A percentile compares a stretch with the other conserved stretches of the same genome.
Evolutionary conservation across 176 grass and related monocot genomes (phyloP).

Genomic region (Avena atlantica): DNA sequence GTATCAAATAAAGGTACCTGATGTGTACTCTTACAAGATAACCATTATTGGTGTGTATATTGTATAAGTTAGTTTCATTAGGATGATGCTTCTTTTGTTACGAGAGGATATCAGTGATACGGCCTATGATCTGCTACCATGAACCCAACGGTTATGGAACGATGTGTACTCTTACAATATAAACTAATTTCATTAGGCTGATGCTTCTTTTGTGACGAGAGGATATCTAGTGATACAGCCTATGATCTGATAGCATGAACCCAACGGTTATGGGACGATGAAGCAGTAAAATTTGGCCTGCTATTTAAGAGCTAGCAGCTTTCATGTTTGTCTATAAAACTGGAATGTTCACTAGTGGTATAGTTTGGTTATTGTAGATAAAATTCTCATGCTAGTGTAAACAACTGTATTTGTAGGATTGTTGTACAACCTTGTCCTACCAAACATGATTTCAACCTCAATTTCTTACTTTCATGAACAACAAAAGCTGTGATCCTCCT

Average conservation of each 20-base stretch:
- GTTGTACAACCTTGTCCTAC: background rate
- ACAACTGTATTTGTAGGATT: conserved; percentile 13
- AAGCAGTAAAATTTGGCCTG: background rate
- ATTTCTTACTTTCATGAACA: conserved; percentile 5
- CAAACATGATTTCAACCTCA: conserved; percentile 6
- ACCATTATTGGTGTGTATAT: conserved; percentile 52
- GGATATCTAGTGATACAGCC: background rate
- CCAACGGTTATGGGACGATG: background rate
- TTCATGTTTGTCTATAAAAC: conserved; percentile 24
- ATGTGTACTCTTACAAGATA: conserved; percentile 5
- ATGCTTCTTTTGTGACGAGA: conserved; percentile 25
- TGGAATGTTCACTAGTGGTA: background rate
- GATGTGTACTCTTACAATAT: conserved; percentile 19
- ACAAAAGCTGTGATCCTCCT: background rate
- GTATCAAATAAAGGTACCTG: conserved; percentile 95
- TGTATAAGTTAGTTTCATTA: conserved; percentile 51
- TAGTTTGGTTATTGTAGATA: conserved; percentile 19
- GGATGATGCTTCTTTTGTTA: background rate
- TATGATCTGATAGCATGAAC: conserved; percentile 11
- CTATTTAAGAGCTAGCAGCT: conserved; percentile 17
- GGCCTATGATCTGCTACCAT: too few species aligned
- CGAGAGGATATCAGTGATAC: too few species aligned
- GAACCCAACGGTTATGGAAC: too few species aligned
- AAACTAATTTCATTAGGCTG: conserved; percentile 27
- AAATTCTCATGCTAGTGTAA: conserved; percentile 22